Evolutionary conservation across 1,284 basidiomycete species (phyloP).

Genomic region (Pseudozyma hubeiensis): DNA sequence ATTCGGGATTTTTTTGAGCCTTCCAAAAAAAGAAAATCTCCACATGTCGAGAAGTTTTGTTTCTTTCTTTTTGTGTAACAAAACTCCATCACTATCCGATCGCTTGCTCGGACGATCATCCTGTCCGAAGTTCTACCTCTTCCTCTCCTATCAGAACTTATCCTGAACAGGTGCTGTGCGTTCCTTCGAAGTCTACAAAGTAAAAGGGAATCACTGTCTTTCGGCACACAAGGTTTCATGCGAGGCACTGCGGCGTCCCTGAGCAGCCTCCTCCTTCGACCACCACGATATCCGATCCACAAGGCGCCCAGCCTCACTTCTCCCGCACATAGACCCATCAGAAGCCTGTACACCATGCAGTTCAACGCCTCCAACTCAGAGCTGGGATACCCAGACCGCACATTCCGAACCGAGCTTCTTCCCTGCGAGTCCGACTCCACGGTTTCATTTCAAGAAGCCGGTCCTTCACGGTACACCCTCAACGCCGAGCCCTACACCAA

Average conservation of each 20-base stretch:
- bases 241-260: conserved; percentile 4
- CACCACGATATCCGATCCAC: background rate
- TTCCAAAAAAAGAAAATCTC: no score
- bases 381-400: conserved; percentile 46
- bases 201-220: no score
- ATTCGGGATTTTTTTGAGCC: no score
- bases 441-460: conserved; percentile 35
- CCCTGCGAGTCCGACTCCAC: conserved; percentile 17
- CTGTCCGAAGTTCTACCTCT: no score
- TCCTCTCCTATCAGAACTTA: no score
- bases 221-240: conserved; percentile 7
- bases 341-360: conserved; percentile 11
- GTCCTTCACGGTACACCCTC: conserved; percentile 20
- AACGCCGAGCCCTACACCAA: conserved; percentile 22
- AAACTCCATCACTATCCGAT: no score
- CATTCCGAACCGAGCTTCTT: conserved; percentile 41
- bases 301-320: background rate
- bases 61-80: no score
- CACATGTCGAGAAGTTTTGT: no score
- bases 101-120: no score
- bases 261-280: conserved; percentile 3
- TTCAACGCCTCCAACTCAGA: background rate
- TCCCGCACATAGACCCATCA: background rate
- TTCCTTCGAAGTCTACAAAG: no score
- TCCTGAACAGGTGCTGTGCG: no score